Evolutionary conservation across 1,284 basidiomycete genomes (phyloP), one percentile per base, ranked within the genome.

Genomic region (Heliocybe sulcata): DNA sequence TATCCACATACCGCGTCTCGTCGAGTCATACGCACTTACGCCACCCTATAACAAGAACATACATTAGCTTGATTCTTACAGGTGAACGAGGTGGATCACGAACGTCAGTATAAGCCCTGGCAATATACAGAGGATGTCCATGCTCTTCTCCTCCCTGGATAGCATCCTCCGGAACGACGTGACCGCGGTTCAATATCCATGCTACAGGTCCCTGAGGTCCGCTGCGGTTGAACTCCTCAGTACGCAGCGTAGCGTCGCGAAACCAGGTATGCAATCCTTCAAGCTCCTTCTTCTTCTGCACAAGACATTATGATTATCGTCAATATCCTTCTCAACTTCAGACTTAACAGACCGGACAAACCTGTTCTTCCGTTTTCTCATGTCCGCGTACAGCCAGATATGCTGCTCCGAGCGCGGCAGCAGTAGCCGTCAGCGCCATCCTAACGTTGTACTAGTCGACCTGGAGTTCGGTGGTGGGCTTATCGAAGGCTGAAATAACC

Each of bases 131-230:
- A 3, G 68, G 72, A 63, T 75, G 69, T 35, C 75, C 75, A 22
- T 79, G 62, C 56, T 83, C 81, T 59, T 75, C 70, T 4, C 85
- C 85, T 6, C 77, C 81, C 35, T 69, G 63, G 57, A 89, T 76
- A 19, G 86, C 84, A 54, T 72, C 71, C 2, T 63, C 61, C 23
- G 87, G 87, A 57, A 89, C 83, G 29, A 73, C 64, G 59, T 71
- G 80, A 54, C 83, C 83, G 49, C n/a, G 70, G 25, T 71, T 76
- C 50, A 83, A 73, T 38, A 87, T 63, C 87, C 87, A 90, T 25
- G 79, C 78, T 12, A 74, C 72, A 2, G 83, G 81, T 0, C 64
- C 72, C 0, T 64, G 65, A 11, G 72, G 72, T 1, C 85, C 83
- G 16, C 72, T 61, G 26, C 56, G 57, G 55, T 74, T 65, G 71